Evolutionary conservation across 768 basidiomycete genomes (phyloP).

Genomic region (Mycena rosella): DNA sequence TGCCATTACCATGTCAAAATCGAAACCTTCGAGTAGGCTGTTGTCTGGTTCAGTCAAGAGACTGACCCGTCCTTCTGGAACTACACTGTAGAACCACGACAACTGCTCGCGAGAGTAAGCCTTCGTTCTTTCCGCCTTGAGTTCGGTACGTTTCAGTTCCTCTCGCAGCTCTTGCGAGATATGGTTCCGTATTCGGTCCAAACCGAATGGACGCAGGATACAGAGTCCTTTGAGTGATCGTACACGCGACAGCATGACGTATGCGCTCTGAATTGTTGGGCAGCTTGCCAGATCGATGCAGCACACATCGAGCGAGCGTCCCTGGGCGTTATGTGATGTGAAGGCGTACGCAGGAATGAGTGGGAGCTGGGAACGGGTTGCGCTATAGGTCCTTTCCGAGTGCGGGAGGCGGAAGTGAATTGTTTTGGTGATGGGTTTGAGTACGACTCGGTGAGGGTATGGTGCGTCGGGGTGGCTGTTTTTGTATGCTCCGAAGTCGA

Average conservation of each 20-base stretch:
- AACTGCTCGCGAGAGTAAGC: slow-evolving; percentile 11
- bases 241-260: slow-evolving; percentile 10
- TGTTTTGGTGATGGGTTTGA: slow-evolving; percentile 6
- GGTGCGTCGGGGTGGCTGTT: background rate
- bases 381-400: slow-evolving; percentile 15
- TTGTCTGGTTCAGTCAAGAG: background rate
- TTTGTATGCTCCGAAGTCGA: slow-evolving; percentile 19
- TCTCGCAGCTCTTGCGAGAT: slow-evolving; percentile 6
- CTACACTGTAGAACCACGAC: slow-evolving; percentile 22
- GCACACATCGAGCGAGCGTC: slow-evolving; percentile 3
- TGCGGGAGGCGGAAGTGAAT: slow-evolving; percentile 23
- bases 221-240: slow-evolving; percentile 1
- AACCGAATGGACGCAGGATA: slow-evolving; percentile 2
- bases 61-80: slow-evolving; percentile 13
- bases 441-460: slow-evolving; percentile 21
- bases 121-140: slow-evolving; percentile 27
- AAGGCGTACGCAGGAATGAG: slow-evolving; percentile 20
- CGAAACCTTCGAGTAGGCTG: background rate
- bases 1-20: background rate
- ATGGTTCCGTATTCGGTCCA: slow-evolving; percentile 2
- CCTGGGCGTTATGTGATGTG: slow-evolving; percentile 6
- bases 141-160: slow-evolving; percentile 16
- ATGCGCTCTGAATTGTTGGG: slow-evolving; percentile 10
- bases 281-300: slow-evolving; percentile 16
- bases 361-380: slow-evolving; percentile 28